phyloP scores from a whole-genome alignment of 306 rosid species.

The Corylus avellana region DNA sequence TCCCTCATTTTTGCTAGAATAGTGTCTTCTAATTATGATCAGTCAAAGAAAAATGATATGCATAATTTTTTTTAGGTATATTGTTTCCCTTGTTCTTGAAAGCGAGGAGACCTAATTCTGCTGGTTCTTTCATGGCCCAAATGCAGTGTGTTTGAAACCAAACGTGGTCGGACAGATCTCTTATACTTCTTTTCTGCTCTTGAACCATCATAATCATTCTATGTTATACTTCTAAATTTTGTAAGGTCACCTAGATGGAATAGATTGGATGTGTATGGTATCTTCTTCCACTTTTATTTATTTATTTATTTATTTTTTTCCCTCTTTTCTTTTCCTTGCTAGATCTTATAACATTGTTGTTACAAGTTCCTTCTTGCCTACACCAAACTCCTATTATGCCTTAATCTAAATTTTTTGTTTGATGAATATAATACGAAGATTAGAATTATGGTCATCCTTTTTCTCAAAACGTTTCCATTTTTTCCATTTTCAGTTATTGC shows the following conservation, averaged over 20 bases:
- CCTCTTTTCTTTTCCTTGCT: neutral
- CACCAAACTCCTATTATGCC: neutral
- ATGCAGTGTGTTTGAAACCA: neutral
- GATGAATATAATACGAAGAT: slow-evolving; percentile 5
- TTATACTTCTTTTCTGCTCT: neutral
- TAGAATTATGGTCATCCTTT: slow-evolving; percentile 7
- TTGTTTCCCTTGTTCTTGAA: no score
- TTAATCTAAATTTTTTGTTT: neutral
- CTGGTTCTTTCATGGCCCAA: slow-evolving; percentile 10
- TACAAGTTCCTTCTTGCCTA: neutral
- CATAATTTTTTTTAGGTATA: neutral
- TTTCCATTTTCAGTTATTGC: slow-evolving; percentile 62
- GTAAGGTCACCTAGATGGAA: neutral
- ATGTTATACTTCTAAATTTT: slow-evolving; percentile 18
- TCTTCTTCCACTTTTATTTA: neutral
- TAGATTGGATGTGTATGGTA: neutral
- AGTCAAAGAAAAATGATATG: neutral
- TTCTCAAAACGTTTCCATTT: slow-evolving; percentile 21
- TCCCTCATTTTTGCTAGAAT: neutral
- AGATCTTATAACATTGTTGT: neutral
- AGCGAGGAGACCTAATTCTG: neutral
- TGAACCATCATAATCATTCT: slow-evolving; percentile 7
- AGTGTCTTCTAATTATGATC: neutral
- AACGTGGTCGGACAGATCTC: neutral
- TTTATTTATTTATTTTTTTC: neutral